These are phyloP conservation scores for Crataegus laevigata DNA, from an alignment of 306 rosid genomes.

Conservation along the genomic window DNA sequence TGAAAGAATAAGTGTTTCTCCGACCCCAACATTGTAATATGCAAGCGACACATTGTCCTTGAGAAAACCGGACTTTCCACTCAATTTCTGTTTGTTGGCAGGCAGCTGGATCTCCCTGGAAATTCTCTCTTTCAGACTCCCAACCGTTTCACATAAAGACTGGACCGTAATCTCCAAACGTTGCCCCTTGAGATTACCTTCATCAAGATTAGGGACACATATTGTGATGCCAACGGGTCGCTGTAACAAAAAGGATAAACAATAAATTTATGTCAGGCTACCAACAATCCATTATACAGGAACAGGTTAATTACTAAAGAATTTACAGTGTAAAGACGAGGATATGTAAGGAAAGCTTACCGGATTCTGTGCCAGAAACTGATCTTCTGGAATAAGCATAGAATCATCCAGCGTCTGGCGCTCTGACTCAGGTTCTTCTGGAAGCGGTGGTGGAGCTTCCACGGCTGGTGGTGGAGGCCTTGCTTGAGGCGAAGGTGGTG, in stretches of 20 bases:
- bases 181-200: conserved; percentile 92
- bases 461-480: conserved; percentile 86
- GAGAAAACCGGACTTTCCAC: conserved; percentile 94
- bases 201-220: conserved; percentile 80
- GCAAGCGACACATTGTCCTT: conserved; percentile 97
- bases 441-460: conserved; percentile 97
- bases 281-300: neutral
- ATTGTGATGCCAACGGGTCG: conserved; percentile 66
- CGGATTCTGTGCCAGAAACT: conserved; percentile 80
- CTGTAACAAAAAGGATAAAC: conserved; percentile 23
- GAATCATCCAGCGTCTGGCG: conserved; percentile 84
- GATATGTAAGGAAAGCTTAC: conserved; percentile 30
- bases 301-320: neutral
- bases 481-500: conserved; percentile 80
- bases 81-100: conserved; percentile 94
- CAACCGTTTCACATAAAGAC: conserved; percentile 80
- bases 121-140: conserved; percentile 86
- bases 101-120: conserved; percentile 96
- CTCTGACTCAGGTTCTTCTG: conserved; percentile 95
- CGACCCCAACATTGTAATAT: conserved; percentile 74
- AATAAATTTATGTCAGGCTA: neutral
- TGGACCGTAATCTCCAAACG: conserved; percentile 68
- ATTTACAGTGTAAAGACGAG: neutral
- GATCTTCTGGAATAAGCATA: conserved; percentile 78
- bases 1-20: conserved; percentile 61